Conservation (phyloP, 768 basidiomycete species). For the Boletus tomentosulus region DNA sequence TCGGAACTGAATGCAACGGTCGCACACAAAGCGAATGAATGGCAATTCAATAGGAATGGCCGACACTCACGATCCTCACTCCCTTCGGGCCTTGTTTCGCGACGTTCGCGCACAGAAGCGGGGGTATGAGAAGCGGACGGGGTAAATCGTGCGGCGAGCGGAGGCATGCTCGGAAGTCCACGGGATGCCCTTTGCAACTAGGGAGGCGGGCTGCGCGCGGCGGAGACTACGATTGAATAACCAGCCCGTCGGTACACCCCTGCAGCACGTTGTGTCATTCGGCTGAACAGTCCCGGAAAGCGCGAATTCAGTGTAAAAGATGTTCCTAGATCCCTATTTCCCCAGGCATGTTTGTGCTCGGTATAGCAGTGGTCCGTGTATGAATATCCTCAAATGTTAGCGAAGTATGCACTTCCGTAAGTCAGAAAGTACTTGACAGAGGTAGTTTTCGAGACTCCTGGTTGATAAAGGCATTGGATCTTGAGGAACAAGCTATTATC, state of each 20-base stretch:
- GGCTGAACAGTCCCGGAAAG: neutral
- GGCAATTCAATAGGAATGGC: constrained; percentile 4
- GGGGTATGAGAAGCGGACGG: constrained; percentile 13
- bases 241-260: neutral
- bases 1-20: constrained; percentile 2
- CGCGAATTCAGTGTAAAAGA: neutral
- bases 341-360: neutral
- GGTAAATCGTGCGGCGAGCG: constrained; percentile 12
- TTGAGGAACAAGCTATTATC: neutral
- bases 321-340: neutral
- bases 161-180: constrained; percentile 22
- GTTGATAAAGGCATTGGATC: constrained; percentile 7
- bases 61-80: constrained; percentile 16
- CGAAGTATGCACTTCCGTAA: constrained; percentile 3
- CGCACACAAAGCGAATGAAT: constrained; percentile 6
- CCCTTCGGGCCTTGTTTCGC: constrained; percentile 21
- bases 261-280: neutral
- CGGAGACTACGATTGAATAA: neutral
- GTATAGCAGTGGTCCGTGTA: neutral
- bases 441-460: constrained; percentile 2
- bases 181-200: constrained; percentile 9
- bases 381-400: constrained; percentile 1
- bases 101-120: constrained; percentile 15
- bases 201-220: constrained; percentile 1
- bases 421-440: constrained; percentile 11